These are phyloP conservation scores for Linum usitatissimum DNA, from an alignment of 345 rosid species.

Conservation along the genomic window DNA sequence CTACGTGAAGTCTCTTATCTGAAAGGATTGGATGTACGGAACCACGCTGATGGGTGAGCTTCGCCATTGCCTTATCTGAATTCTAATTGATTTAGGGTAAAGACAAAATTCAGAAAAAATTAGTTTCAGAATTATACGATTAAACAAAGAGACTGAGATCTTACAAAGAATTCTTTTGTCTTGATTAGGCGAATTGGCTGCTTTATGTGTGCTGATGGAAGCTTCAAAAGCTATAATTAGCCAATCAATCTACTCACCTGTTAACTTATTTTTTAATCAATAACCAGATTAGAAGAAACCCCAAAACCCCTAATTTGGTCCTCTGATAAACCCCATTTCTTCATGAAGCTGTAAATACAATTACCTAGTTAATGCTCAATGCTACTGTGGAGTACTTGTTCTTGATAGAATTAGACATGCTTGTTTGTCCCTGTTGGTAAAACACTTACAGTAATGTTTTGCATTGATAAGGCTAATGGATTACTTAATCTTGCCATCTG, in stretches of 20 bases:
- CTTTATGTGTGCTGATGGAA: too few relatives aligned
- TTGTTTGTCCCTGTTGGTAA: too few relatives aligned
- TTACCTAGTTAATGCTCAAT: too few relatives aligned
- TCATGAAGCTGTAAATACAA: too few relatives aligned
- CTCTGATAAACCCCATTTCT: too few relatives aligned
- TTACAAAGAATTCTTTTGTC: not conserved
- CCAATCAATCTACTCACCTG: not conserved
- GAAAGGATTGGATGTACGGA: not conserved
- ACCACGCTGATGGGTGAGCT: not conserved
- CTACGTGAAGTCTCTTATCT: not conserved
- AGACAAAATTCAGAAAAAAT: not conserved
- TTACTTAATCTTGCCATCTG: too few relatives aligned
- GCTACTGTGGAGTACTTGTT: too few relatives aligned
- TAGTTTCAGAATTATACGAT: not conserved
- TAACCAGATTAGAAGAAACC: not conserved
- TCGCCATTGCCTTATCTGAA: not conserved
- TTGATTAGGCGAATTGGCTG: not conserved
- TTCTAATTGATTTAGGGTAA: not conserved
- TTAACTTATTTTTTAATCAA: not conserved
- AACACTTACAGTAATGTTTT: too few relatives aligned
- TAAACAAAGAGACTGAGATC: not conserved
- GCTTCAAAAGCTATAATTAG: not conserved
- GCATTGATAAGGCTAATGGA: too few relatives aligned
- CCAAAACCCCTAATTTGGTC: too few relatives aligned
- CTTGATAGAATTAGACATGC: too few relatives aligned